Percentiles rank a stretch among this genome's conserved stretches.
These are phyloP conservation scores for Ceratocystis huliohia DNA, from an alignment of 2,329 filamentous ascomycete genomes.

Conservation along the genomic window DNA sequence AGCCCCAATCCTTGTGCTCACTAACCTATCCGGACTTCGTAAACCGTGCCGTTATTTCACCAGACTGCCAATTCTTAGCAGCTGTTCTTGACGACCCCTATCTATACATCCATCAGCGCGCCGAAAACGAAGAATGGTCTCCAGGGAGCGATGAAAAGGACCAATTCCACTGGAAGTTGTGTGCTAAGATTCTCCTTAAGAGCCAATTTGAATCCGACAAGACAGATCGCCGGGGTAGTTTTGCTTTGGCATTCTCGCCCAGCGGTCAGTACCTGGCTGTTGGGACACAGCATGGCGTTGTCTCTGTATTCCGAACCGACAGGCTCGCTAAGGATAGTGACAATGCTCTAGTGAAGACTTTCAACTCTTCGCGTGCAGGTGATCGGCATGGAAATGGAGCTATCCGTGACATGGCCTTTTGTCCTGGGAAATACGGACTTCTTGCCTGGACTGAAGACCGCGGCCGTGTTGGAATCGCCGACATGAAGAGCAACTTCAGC, in stretches of 20 bases:
- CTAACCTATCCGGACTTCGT: conserved; percentile 71
- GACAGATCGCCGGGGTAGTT: conserved; percentile 52
- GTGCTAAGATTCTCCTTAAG: conserved; percentile 43
- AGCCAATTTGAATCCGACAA: conserved; percentile 44
- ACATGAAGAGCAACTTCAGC: conserved; percentile 54
- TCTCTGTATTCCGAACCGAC: conserved; percentile 57
- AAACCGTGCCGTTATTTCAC: conserved; percentile 89
- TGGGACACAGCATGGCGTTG: conserved; percentile 67
- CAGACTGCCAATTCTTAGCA: conserved; percentile 66
- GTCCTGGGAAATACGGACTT: conserved; percentile 77
- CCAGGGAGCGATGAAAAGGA: conserved; percentile 4
- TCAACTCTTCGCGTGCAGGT: conserved; percentile 63
- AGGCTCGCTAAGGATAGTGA: conserved; percentile 33
- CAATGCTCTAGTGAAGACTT: conserved; percentile 58
- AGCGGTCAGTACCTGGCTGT: conserved; percentile 60
- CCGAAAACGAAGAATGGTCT: conserved; percentile 27
- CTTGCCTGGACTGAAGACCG: conserved; percentile 90
- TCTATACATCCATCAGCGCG: conserved; percentile 66
- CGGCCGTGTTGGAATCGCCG: conserved; percentile 59
- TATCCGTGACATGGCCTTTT: conserved; percentile 83
- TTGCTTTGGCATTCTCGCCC: conserved; percentile 64
- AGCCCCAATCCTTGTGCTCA: conserved; percentile 49
- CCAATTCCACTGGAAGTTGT: conserved; percentile 39
- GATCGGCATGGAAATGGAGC: conserved; percentile 51
- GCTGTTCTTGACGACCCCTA: conserved; percentile 80